Base-by-base conservation (phyloP, 1,139 yeast genomes). In the Yamadazyma pseudoaaseri region DNA sequence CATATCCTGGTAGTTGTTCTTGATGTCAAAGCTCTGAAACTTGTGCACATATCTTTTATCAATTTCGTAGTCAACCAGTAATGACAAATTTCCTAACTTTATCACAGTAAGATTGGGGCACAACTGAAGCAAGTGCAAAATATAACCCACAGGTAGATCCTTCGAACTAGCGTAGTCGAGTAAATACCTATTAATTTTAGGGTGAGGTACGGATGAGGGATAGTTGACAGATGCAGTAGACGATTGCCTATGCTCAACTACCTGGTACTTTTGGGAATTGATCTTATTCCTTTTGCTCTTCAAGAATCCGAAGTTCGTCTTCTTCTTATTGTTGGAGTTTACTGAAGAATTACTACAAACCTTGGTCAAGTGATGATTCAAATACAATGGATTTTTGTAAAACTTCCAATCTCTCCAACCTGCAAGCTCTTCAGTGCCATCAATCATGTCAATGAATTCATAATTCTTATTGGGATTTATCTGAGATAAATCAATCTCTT, bases 331-430 rank as follows among this genome's bases (percentile, higher is more conserved):
- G 15, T 35, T 35, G 5, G 58, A 48, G 24, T 44, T 43, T 14
- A 32, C 29, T 13, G 55, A 50, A 4, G 43, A 26, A 39, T 61
- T 54, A 1, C 66, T 55, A 9, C 52, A 40, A 21, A 53, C 45
- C 37, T 57, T 60, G 4, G 62, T 52, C 25, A 62, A 46, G 6
- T 18, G 29, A 24, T 38, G 42, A 9, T 56, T 49, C 2, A 70
- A 52, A 52, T 83, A 84, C 18, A 84, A 54, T 1, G 90, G 86
- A 53, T 83, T 87, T 29, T 73, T 74, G 41, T 83, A 71, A 47
- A 73, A 81, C 48, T 85, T 81, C 95, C 95, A 53, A 55, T 86
- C 96, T 51, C 95, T 70, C 96, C 96, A 86, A 10, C 92, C 84
- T 0, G 95, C 92, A 31, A 26, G 25, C 38, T 7, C 41, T 5